A percentile compares a stretch with the other conserved stretches of the same genome.
phyloP scores from a whole-genome alignment of 805 yeast species.

The Millerozyma miso region DNA sequence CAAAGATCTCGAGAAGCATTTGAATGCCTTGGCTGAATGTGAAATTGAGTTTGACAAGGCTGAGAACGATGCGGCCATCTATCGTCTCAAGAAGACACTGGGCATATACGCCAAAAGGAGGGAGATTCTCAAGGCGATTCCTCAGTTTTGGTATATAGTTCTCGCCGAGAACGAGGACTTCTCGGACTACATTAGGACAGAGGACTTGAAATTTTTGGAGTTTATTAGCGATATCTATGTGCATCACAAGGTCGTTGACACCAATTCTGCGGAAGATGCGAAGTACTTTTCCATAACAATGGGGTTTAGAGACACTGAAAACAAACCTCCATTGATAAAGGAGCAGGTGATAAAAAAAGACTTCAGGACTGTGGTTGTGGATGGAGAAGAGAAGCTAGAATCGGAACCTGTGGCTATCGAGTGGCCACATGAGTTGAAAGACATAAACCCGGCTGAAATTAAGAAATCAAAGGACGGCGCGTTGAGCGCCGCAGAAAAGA shows the following conservation, averaged over 20 bases:
- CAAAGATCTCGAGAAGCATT: constrained; percentile 20
- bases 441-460: constrained; percentile 52
- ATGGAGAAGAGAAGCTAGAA: constrained; percentile 51
- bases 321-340: constrained; percentile 44
- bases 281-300: constrained; percentile 61
- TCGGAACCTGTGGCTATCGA: constrained; percentile 52
- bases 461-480: constrained; percentile 32
- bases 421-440: constrained; percentile 68
- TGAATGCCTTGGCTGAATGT: constrained; percentile 48
- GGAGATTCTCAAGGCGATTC: constrained; percentile 47
- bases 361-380: constrained; percentile 47
- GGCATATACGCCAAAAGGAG: constrained; percentile 59
- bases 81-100: constrained; percentile 48
- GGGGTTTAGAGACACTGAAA: constrained; percentile 41
- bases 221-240: constrained; percentile 60
- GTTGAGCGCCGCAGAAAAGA: constrained; percentile 50
- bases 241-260: constrained; percentile 40
- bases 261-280: constrained; percentile 26
- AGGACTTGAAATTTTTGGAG: constrained; percentile 76
- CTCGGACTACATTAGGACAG: constrained; percentile 70
- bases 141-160: constrained; percentile 85
- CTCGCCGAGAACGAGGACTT: constrained; percentile 81
- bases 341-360: constrained; percentile 57
- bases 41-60: constrained; percentile 57
- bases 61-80: constrained; percentile 57